Evolutionary conservation across 139 green algal genomes (phyloP), one percentile per base, ranked within the genome.

Genomic region (Tetradesmus lagerheimii): DNA sequence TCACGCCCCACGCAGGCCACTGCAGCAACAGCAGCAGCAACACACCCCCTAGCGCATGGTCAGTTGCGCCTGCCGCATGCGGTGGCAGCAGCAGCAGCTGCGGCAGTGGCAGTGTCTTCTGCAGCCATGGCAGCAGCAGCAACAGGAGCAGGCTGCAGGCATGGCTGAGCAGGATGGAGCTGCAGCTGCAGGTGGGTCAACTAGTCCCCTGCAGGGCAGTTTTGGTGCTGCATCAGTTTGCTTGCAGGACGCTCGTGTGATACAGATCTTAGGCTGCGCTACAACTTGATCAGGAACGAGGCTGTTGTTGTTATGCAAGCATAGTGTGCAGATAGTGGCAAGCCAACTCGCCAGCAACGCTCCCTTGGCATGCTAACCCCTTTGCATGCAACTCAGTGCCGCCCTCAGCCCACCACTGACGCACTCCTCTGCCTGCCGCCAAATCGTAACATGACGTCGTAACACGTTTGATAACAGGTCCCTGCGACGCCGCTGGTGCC

Each of bases 151-250:
- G 77, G 35, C 35, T 83, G 37, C 34, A 83, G 34, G 15, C 39
- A 9, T 83, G 77, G 77, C 35, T 83, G 77, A 45, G 25, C 23
- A 83, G 37, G 25, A 83, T 83, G 77, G 77, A 83, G 77, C 77
- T 83, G 18, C 39, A 83, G 35, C 77, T 83, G 2, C 77, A 83
- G 37, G 41, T 71, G 23, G 4, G 57, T 9, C 9, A 1, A 8
- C 5, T 50, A 50, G 43, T 50, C 43, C n/a, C n/a, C n/a, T n/a
- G n/a, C n/a, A n/a, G 8, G 43, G 43, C 4, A 50, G 5, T 50
- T 50, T 50, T 50, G 5, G 4, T 50, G 8, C 5, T 14, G 43
- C n/a, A 50, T 4, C 4, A 14, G 43, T 4, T 50, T 50, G 43
- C 43, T 14, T 4, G 43, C 4, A 50, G 43, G 43, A 50, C 43